phyloP scores from a whole-genome alignment of 768 basidiomycete genomes.

The Zangia roseola region DNA sequence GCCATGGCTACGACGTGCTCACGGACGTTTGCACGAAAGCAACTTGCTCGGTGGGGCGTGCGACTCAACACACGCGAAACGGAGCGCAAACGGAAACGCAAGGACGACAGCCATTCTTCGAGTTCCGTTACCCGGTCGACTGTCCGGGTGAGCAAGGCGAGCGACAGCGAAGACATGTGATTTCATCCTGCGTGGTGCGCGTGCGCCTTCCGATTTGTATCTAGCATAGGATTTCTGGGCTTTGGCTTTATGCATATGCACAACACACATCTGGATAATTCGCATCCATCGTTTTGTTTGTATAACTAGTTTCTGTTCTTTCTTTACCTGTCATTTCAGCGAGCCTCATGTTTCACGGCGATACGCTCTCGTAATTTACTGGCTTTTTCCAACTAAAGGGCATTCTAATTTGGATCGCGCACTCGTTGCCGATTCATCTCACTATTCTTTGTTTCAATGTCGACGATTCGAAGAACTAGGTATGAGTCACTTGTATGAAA shows the following conservation, averaged over 20 bases:
- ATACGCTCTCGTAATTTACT: slow-evolving; percentile 7
- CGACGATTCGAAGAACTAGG: not conserved
- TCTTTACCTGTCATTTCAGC: slow-evolving; percentile 1
- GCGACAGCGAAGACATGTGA: slow-evolving; percentile 28
- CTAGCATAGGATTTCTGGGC: not conserved
- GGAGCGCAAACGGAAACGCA: slow-evolving; percentile 37
- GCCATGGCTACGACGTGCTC: not conserved
- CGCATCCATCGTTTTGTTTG: slow-evolving; percentile 8
- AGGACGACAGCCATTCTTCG: slow-evolving; percentile 12
- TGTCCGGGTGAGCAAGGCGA: slow-evolving; percentile 12
- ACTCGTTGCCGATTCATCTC: not conserved
- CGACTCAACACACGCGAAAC: slow-evolving; percentile 38
- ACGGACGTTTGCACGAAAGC: slow-evolving; percentile 18
- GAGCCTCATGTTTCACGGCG: slow-evolving; percentile 3
- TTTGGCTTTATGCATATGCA: slow-evolving; percentile 1
- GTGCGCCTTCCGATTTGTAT: not conserved
- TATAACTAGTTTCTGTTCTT: slow-evolving; percentile 11
- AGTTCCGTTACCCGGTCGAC: slow-evolving; percentile 5
- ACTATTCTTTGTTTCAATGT: not conserved
- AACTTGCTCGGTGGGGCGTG: slow-evolving; percentile 35
- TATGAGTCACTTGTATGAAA: not conserved
- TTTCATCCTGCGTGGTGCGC: not conserved
- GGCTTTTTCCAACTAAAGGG: not conserved
- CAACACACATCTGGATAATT: slow-evolving; percentile 4
- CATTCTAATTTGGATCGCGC: slow-evolving; percentile 13